Base-by-base conservation (phyloP, 1,284 basidiomycete species). In the Golubevia sp. region DNA sequence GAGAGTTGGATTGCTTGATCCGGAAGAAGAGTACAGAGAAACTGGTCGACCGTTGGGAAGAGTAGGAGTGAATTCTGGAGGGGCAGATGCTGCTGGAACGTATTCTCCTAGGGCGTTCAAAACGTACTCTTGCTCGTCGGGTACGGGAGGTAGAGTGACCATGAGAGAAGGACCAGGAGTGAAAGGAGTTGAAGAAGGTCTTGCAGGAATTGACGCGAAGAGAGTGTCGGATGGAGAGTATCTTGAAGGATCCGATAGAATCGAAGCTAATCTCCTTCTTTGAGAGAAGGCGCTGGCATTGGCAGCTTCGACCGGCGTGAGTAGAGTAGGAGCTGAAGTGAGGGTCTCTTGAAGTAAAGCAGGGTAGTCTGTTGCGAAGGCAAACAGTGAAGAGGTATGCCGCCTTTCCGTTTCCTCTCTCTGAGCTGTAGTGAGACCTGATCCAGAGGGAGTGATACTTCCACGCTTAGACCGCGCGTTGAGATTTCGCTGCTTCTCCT, bases 191-290 rank as follows among this genome's bases (percentile, higher is more conserved):
- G 72, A 57, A 1, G 73, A 60, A 20, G 78, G 78, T 24, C 72
- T 68, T 11, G 67, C 74, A 48, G 65, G 30, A 13, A 79, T 72
- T 15, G 70, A 67, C 2, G 71, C 78, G 30, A 76, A 75, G 54
- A 80, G 54, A 53, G 72, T 77, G 60, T 80, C 78, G 58, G 67
- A 70, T 2, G 78, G 78, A 27, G 65, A 56, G 25, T 71, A 80
- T 5, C 75, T 69, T 30, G 61, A 62, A n/a, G 75, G 63, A 53
- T 80, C 77, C 2, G 74, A 72, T 38, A 80, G 26, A 11, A 67
- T 62, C 38, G 68, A 67, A 18, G 78, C 78, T n/a, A 80, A 56
- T 24, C 70, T 58, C 2, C 75, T 68, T 15, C 78, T 65, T 48
- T 78, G 76, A 5, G 59, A 63, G n/a, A 67, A 61, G 2, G 70